Evolutionary conservation across 768 basidiomycete genomes (phyloP).

Genomic region (Multifurca ochricompacta): DNA sequence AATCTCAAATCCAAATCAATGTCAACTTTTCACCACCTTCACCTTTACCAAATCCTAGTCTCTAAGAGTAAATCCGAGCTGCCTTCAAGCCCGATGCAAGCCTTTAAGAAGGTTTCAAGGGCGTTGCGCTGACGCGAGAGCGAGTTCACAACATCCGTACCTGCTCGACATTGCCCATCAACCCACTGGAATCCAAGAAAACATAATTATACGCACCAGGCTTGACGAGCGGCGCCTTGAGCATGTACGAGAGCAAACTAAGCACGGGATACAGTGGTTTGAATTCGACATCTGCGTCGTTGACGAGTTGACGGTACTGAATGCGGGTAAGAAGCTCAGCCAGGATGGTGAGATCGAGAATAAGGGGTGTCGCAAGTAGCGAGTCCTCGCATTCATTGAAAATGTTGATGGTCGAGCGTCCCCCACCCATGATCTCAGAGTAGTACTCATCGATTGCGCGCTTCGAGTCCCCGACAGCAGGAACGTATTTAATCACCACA

Average conservation of each 20-base stretch:
- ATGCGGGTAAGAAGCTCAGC: conserved; percentile 92
- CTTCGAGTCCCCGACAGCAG: conserved; percentile 95
- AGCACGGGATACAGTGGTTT: conserved; percentile 83
- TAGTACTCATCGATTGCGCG: conserved; percentile 99
- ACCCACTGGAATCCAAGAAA: not conserved
- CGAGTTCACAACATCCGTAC: conserved; percentile 91
- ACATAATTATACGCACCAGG: conserved; percentile 42
- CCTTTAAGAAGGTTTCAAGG: conserved; percentile 89
- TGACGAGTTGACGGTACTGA: conserved; percentile 62
- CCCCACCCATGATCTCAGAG: conserved; percentile 96
- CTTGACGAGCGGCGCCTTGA: conserved; percentile 97
- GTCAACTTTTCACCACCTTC: too few relatives aligned
- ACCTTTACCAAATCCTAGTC: conserved; percentile 76
- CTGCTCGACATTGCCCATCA: conserved; percentile 26
- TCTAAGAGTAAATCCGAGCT: conserved; percentile 79
- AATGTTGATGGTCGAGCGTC: conserved; percentile 88
- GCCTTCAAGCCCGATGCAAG: conserved; percentile 82
- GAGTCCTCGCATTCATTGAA: conserved; percentile 99
- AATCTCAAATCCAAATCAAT: not conserved
- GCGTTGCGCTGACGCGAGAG: conserved; percentile 93
- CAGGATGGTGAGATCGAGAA: conserved; percentile 88
- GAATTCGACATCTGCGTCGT: conserved; percentile 50
- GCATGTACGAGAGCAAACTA: conserved; percentile 92
- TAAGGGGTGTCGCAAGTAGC: conserved; percentile 90
- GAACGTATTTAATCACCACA: conserved; percentile 95